Conservation (phyloP, 2,329 filamentous ascomycete species). For the Paracorniculantispora psalliotae region DNA sequence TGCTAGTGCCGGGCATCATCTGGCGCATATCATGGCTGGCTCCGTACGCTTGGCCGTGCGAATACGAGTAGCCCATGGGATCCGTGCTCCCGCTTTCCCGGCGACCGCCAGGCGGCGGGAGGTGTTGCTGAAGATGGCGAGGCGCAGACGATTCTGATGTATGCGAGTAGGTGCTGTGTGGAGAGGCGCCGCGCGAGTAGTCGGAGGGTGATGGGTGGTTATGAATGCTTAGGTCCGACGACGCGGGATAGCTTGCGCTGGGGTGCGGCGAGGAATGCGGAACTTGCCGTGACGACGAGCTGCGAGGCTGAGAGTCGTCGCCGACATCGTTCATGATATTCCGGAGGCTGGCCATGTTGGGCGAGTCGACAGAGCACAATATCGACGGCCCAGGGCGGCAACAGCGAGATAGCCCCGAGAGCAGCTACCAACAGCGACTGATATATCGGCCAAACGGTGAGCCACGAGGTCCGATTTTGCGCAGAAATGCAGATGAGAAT, state of each 20-base stretch:
- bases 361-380: conserved; percentile 32
- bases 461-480: background rate
- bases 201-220: conserved; percentile 26
- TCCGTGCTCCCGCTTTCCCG: conserved; percentile 6
- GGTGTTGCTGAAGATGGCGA: conserved; percentile 9
- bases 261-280: conserved; percentile 1
- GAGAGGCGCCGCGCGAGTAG: conserved; percentile 32
- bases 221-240: conserved; percentile 25
- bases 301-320: conserved; percentile 33
- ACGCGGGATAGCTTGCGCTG: conserved; percentile 35
- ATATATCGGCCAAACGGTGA: background rate
- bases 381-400: conserved; percentile 24
- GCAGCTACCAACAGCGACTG: background rate
- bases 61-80: conserved; percentile 5
- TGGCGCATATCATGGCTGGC: conserved; percentile 32
- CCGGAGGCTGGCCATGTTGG: conserved; percentile 49
- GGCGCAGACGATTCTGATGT: conserved; percentile 7
- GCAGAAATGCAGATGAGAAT: background rate
- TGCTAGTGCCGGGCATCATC: conserved; percentile 28
- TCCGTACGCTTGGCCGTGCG: conserved; percentile 6
- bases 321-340: conserved; percentile 55
- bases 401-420: conserved; percentile 9
- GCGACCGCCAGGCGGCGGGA: background rate
- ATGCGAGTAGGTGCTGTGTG: conserved; percentile 20
- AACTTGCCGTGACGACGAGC: background rate